phyloP scores from a whole-genome alignment of 2,329 filamentous ascomycete genomes.

The Nakataea oryzae region DNA sequence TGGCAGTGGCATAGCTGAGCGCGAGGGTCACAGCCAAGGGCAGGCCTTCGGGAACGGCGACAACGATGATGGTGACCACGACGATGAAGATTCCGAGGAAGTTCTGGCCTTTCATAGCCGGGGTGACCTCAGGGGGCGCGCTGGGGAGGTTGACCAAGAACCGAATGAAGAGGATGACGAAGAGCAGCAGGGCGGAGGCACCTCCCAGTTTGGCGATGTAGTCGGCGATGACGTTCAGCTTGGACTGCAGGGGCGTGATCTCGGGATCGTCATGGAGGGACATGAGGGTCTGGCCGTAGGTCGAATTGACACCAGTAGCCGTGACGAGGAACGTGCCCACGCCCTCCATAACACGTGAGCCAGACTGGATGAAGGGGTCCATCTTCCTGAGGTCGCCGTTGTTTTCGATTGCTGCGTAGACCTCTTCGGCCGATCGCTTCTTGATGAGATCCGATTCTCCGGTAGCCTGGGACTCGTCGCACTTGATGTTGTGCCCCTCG shows the following conservation, averaged over 20 bases:
- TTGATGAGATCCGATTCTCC: slow-evolving; percentile 61
- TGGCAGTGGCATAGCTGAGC: slow-evolving; percentile 65
- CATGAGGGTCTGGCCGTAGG: slow-evolving; percentile 67
- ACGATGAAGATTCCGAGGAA: slow-evolving; percentile 71
- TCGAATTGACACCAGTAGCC: slow-evolving; percentile 62
- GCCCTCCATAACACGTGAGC: slow-evolving; percentile 66
- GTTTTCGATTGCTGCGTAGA: slow-evolving; percentile 55
- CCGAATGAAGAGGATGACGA: slow-evolving; percentile 76
- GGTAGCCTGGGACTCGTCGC: slow-evolving; percentile 60
- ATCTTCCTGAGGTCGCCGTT: slow-evolving; percentile 58
- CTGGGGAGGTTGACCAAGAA: slow-evolving; percentile 61
- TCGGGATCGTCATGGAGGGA: slow-evolving; percentile 63
- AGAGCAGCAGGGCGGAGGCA: slow-evolving; percentile 66
- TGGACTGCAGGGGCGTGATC: slow-evolving; percentile 66
- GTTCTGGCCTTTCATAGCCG: slow-evolving; percentile 67
- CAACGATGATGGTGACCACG: slow-evolving; percentile 66
- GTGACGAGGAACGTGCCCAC: slow-evolving; percentile 67
- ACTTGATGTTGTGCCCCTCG: slow-evolving; percentile 52
- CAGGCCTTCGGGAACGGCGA: slow-evolving; percentile 68
- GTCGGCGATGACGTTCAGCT: slow-evolving; percentile 64
- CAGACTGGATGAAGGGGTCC: slow-evolving; percentile 80
- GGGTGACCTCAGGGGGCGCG: slow-evolving; percentile 32
- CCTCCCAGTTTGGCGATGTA: slow-evolving; percentile 73
- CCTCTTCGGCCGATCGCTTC: slow-evolving; percentile 48
- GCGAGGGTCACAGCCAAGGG: slow-evolving; percentile 70